Base-by-base conservation (phyloP, 1,284 basidiomycete species). In the Malassezia psittaci region DNA sequence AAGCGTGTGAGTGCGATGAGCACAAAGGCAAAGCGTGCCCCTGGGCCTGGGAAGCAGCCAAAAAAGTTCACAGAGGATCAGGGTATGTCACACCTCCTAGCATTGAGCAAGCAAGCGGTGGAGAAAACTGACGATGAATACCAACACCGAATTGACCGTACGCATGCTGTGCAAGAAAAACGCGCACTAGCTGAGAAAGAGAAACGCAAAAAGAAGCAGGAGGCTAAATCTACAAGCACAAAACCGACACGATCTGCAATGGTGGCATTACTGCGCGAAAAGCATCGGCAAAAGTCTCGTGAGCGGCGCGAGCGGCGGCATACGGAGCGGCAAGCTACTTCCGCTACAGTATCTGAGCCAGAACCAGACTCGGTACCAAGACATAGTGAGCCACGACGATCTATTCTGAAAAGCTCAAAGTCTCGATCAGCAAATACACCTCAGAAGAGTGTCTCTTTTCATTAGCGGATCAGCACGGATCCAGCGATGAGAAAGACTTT, bases 371-470 rank as follows among this genome's bases (percentile, higher is more conserved):
- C 24, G 24, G 7, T 29, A 7, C 24, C 24, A 29, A 29, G 24
- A 7, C 3, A 7, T 29, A 29, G 24, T 29, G 24, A 29, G 24
- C 24, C 24, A 29, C 24, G 24, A 4, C 24, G 24, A 29, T 29
- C 24, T 29, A 29, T 29, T 4, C 7, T 29, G 24, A 29, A 29
- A 29, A 29, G 24, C 24, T 29, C 24, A 3, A 29, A 29, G 24
- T 29, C 24, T 29, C 24, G 24, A 29, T 29, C 24, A 29, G 3
- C 24, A 4, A 15, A 6, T 19, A 29, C 38, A 19, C 53, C 42
- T 0, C 50, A 51, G 19, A 57, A 57, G 33, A 50, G 55, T n/a
- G 55, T 57, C 12, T 48, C 55, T n/a, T 57, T 57, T 18, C 42
- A 38, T 13, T 57, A 29, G 24, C 24, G 24, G 24, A 29, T 29